These are phyloP conservation scores for Begonia peltatifolia DNA, from an alignment of 306 rosid species.

Conservation along the genomic window DNA sequence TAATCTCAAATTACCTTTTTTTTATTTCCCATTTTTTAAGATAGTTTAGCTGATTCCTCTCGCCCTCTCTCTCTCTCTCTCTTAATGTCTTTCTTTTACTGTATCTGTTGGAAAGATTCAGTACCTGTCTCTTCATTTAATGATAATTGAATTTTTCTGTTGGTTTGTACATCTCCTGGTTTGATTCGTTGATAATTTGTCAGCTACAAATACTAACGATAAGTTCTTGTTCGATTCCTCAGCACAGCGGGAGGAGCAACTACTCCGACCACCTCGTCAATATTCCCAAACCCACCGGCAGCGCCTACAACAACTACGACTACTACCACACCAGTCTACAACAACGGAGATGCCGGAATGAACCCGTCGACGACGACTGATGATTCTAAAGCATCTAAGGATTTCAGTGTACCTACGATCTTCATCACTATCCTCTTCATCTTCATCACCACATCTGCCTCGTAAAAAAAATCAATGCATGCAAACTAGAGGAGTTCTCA, in stretches of 20 bases:
- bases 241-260: slow-evolving; percentile 72
- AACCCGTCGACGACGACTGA: slow-evolving; percentile 22
- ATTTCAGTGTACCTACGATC: slow-evolving; percentile 3
- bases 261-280: slow-evolving; percentile 30
- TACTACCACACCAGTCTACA: slow-evolving; percentile 18
- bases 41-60: not conserved
- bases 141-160: too few species aligned
- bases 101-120: not conserved
- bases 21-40: not conserved
- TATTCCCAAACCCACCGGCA: slow-evolving; percentile 25
- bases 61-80: not conserved
- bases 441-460: slow-evolving; percentile 16
- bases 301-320: slow-evolving; percentile 21
- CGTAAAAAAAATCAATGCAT: slow-evolving; percentile 9
- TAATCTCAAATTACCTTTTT: not conserved
- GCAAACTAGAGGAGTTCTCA: slow-evolving; percentile 29
- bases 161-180: not conserved
- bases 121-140: too few species aligned
- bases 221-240: slow-evolving; percentile 8
- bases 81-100: not conserved
- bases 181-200: not conserved
- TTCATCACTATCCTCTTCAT: slow-evolving; percentile 10
- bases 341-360: slow-evolving; percentile 17
- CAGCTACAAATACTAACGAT: not conserved
- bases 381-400: slow-evolving; percentile 14